These are phyloP conservation scores for Monosporascus sp. DNA, from an alignment of 2,329 filamentous ascomycete genomes.

Conservation along the genomic window DNA sequence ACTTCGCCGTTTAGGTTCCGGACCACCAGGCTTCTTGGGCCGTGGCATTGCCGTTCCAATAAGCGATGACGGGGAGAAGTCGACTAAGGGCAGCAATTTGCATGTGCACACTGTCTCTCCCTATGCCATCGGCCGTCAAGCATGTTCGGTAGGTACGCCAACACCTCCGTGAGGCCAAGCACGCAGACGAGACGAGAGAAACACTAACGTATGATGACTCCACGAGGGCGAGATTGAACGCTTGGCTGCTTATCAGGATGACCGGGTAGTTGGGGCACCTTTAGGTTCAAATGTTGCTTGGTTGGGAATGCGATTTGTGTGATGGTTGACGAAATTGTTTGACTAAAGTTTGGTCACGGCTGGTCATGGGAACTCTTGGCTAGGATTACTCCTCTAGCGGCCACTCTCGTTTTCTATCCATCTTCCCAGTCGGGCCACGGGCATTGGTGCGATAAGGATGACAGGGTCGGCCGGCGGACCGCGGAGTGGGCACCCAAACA, in stretches of 20 bases:
- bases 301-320: neutral
- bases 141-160: constrained; percentile 23
- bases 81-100: constrained; percentile 23
- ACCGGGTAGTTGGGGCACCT: neutral
- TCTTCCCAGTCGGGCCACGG: neutral
- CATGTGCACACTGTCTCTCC: constrained; percentile 25
- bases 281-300: neutral
- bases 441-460: neutral
- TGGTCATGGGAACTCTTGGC: neutral
- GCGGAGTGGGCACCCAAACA: neutral
- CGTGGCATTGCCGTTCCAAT: constrained; percentile 33
- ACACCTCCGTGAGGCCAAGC: neutral
- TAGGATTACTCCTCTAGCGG: neutral
- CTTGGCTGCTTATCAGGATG: neutral
- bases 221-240: neutral
- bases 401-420: neutral
- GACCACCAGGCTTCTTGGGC: constrained; percentile 36
- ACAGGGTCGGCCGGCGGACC: neutral
- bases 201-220: neutral
- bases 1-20: constrained; percentile 40
- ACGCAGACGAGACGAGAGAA: neutral
- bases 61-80: constrained; percentile 7
- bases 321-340: neutral
- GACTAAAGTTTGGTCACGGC: neutral
- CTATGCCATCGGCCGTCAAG: constrained; percentile 20